phyloP scores from a whole-genome alignment of 1,139 yeast genomes.

The Sugiyamaella sp. region DNA sequence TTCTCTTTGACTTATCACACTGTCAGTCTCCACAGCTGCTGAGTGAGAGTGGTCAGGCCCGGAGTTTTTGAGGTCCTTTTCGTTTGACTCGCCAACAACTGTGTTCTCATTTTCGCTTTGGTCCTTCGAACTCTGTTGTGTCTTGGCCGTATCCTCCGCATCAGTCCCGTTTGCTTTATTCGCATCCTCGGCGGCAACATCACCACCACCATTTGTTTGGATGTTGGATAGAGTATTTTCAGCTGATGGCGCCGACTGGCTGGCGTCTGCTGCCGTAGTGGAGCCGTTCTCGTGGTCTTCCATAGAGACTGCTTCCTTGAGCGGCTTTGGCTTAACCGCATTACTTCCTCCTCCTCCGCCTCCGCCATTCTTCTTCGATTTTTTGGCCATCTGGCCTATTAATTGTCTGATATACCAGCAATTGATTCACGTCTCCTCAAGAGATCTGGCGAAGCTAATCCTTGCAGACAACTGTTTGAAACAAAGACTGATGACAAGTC shows the following conservation, averaged over 20 bases:
- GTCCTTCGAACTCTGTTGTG: too few species aligned
- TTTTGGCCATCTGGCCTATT: conserved; percentile 17
- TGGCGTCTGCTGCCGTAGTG: background rate
- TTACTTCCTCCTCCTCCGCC: conserved; percentile 5
- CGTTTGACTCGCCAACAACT: too few species aligned
- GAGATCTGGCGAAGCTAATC: too few species aligned
- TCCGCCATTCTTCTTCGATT: conserved; percentile 17
- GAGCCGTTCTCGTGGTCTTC: background rate
- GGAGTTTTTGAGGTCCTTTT: background rate
- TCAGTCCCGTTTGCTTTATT: background rate
- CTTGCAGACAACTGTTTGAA: too few species aligned
- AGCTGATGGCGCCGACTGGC: background rate
- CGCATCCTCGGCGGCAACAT: background rate
- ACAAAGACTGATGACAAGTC: too few species aligned
- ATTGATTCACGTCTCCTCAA: too few species aligned
- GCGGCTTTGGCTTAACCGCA: background rate
- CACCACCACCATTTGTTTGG: background rate
- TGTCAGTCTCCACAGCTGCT: background rate
- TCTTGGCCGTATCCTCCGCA: too few species aligned
- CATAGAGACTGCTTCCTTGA: background rate
- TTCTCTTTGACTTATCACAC: background rate
- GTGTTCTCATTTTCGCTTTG: too few species aligned
- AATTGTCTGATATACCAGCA: background rate
- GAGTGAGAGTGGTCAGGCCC: background rate
- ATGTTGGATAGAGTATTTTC: background rate